These are phyloP conservation scores for Tetradesmus obliquus DNA, from an alignment of 139 green algal species.

Conservation along the genomic window DNA sequence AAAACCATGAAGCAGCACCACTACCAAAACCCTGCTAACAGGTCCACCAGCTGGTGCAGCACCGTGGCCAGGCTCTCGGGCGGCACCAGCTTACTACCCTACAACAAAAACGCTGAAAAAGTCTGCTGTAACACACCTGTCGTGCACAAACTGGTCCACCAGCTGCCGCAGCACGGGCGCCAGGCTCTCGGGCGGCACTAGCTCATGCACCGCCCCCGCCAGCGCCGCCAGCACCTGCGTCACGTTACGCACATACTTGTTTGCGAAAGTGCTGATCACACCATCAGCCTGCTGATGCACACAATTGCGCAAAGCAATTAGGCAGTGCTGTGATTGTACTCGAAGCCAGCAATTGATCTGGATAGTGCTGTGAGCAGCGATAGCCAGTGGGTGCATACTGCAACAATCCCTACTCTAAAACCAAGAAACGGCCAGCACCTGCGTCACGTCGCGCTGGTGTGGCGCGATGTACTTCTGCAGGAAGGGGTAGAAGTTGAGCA, in stretches of 20 bases:
- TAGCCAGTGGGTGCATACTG: too few relatives aligned
- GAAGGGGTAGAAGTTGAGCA: constrained; percentile 98
- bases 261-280: constrained; percentile 47
- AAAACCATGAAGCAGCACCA: too few relatives aligned
- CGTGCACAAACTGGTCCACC: constrained; percentile 97
- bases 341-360: too few relatives aligned
- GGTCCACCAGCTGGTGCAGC: too few relatives aligned
- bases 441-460: constrained; percentile 84
- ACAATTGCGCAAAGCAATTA: constrained; percentile 56
- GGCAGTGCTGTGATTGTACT: too few relatives aligned
- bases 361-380: too few relatives aligned
- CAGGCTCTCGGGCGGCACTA: constrained; percentile 94
- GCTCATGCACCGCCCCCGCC: constrained; percentile 87
- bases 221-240: constrained; percentile 81
- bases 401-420: too few relatives aligned
- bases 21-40: too few relatives aligned
- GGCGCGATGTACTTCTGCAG: constrained; percentile 91
- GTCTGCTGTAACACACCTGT: constrained; percentile 64
- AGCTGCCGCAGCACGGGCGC: constrained; percentile 92
- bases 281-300: constrained; percentile 90
- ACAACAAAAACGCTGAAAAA: too few relatives aligned
- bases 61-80: constrained; percentile 82
- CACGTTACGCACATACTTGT: constrained; percentile 75
- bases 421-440: constrained; percentile 67
- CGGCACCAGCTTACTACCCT: constrained; percentile 83